These are phyloP conservation scores for Helminthosporium solani DNA, from an alignment of 2,329 filamentous ascomycete species.

Conservation along the genomic window DNA sequence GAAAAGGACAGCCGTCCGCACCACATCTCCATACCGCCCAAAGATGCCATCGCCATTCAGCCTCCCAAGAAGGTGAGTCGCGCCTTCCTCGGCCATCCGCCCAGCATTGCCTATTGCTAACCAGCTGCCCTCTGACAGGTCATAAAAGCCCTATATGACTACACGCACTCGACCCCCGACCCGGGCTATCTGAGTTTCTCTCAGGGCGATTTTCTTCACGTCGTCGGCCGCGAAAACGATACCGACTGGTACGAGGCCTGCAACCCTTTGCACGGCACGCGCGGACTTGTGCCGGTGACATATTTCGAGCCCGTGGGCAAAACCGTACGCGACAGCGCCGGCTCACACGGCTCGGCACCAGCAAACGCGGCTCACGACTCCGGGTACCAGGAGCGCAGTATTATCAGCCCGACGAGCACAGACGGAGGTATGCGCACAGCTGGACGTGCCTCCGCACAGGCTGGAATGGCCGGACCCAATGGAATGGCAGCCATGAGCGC, in stretches of 20 bases:
- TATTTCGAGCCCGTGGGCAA: conserved; percentile 93
- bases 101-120: conserved; percentile 5
- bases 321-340: conserved; percentile 82
- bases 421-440: conserved; percentile 32
- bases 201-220: conserved; percentile 96
- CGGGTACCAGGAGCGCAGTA: conserved; percentile 69
- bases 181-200: conserved; percentile 76
- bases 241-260: conserved; percentile 97
- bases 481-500: conserved; percentile 2
- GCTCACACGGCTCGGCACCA: conserved; percentile 45
- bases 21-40: conserved; percentile 76
- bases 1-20: conserved; percentile 74
- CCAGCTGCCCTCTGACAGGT: conserved; percentile 59
- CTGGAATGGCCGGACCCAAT: conserved; percentile 55
- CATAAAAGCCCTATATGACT: conserved; percentile 95
- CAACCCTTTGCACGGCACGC: conserved; percentile 86
- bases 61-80: conserved; percentile 82
- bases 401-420: conserved; percentile 35
- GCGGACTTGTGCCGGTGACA: conserved; percentile 87
- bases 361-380: conserved; percentile 76
- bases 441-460: conserved; percentile 33
- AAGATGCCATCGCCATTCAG: conserved; percentile 83
- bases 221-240: conserved; percentile 94
- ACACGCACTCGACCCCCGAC: conserved; percentile 82
- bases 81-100: neutral